A percentile compares a stretch with the other conserved stretches of the same genome.
phyloP scores from a whole-genome alignment of 345 rosid genomes.

The Streptanthus diversifolius region DNA sequence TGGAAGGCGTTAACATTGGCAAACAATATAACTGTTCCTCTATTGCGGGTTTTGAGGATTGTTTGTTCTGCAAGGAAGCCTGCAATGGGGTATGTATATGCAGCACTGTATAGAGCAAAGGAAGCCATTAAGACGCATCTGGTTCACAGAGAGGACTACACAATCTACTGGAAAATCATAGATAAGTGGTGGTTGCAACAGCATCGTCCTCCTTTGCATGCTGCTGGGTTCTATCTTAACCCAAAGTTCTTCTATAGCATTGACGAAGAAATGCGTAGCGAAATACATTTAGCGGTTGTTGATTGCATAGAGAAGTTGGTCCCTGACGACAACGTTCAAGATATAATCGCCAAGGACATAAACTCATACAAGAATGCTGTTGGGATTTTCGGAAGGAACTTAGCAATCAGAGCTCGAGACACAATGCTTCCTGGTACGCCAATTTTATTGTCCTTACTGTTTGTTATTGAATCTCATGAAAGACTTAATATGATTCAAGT shows the following conservation, averaged over 20 bases:
- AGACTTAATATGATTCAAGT: neutral
- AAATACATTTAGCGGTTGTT: conserved; percentile 60
- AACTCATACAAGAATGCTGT: conserved; percentile 63
- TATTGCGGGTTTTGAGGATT: conserved; percentile 55
- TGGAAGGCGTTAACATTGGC: conserved; percentile 68
- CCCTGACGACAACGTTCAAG: conserved; percentile 65
- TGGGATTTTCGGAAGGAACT: conserved; percentile 89
- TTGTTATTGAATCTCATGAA: neutral
- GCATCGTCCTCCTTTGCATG: conserved; percentile 69
- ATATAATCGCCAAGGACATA: conserved; percentile 65
- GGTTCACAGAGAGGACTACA: conserved; percentile 57
- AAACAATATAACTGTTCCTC: conserved; percentile 57
- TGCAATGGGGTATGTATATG: conserved; percentile 84
- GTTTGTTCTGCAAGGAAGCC: conserved; percentile 60
- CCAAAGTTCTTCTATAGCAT: conserved; percentile 82
- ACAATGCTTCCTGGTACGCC: conserved; percentile 67
- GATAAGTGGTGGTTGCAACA: conserved; percentile 78
- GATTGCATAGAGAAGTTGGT: conserved; percentile 90
- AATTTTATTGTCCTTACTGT: neutral
- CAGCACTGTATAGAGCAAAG: conserved; percentile 75
- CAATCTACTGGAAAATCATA: conserved; percentile 71
- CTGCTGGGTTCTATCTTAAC: conserved; percentile 89
- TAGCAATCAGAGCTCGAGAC: conserved; percentile 83
- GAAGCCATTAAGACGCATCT: conserved; percentile 79
- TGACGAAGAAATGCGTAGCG: conserved; percentile 59